Conservation (phyloP, 305 asterid species). For the Monarda citriodora region DNA sequence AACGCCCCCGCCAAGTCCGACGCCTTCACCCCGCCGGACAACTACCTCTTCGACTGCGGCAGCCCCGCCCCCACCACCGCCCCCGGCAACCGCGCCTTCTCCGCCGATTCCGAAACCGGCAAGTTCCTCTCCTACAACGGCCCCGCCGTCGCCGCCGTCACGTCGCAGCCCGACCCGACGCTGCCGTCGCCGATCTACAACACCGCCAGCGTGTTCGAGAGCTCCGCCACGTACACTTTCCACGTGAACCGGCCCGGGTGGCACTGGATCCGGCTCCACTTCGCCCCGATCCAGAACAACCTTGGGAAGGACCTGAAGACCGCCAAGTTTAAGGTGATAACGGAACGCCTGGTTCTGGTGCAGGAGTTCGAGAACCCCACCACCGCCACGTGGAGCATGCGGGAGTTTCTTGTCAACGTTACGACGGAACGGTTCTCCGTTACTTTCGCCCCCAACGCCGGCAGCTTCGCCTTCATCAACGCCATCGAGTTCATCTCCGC, state of each 20-base stretch:
- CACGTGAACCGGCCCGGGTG: constrained; percentile 77
- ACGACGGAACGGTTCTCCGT: constrained; percentile 59
- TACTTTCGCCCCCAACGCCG: constrained; percentile 46
- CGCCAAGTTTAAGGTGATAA: constrained; percentile 56
- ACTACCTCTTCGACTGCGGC: constrained; percentile 64
- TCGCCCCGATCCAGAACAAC: constrained; percentile 45
- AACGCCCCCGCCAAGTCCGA: constrained; percentile 44
- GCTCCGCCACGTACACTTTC: constrained; percentile 68
- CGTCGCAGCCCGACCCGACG: constrained; percentile 19
- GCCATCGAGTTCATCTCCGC: constrained; percentile 92
- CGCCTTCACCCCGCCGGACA: constrained; percentile 60
- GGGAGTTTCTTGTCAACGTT: constrained; percentile 71
- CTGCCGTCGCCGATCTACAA: constrained; percentile 55
- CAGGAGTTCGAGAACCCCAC: constrained; percentile 39
- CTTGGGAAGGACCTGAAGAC: constrained; percentile 39
- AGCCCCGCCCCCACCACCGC: constrained; percentile 33
- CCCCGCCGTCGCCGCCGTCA: constrained; percentile 35
- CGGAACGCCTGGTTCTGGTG: constrained; percentile 53
- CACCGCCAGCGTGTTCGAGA: constrained; percentile 58
- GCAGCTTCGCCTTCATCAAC: constrained; percentile 65
- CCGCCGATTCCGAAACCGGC: constrained; percentile 39
- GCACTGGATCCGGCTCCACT: constrained; percentile 95
- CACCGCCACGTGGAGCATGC: constrained; percentile 26
- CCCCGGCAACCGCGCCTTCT: constrained; percentile 39
- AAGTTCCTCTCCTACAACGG: constrained; percentile 47